phyloP scores from a whole-genome alignment of 331 rosid genomes.

The Ulmus americana region DNA sequence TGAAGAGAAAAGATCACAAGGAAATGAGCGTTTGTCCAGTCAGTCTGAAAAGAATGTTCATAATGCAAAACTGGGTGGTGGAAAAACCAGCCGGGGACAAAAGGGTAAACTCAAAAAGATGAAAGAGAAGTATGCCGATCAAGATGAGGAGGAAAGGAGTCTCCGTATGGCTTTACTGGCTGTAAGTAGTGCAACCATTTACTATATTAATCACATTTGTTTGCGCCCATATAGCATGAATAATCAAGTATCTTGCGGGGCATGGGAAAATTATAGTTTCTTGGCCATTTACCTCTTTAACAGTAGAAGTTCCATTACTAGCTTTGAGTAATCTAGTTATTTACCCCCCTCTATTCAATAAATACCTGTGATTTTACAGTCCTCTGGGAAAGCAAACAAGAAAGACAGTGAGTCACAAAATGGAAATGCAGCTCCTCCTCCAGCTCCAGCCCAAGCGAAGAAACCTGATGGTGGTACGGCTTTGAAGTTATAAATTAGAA shows the following conservation, averaged over 20 bases:
- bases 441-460: constrained; percentile 30
- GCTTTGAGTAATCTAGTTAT: neutral
- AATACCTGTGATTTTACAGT: constrained; percentile 40
- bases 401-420: constrained; percentile 37
- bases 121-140: constrained; percentile 92
- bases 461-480: constrained; percentile 39
- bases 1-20: constrained; percentile 32
- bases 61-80: constrained; percentile 50
- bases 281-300: neutral
- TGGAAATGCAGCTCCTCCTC: constrained; percentile 24
- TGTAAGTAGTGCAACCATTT: constrained; percentile 49
- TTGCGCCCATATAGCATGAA: neutral
- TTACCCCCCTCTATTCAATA: neutral
- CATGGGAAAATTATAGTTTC: neutral
- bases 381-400: constrained; percentile 71
- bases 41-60: constrained; percentile 43
- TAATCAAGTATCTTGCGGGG: neutral
- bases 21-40: constrained; percentile 32
- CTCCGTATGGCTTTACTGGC: constrained; percentile 96
- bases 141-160: constrained; percentile 95
- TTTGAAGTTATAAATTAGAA: constrained; percentile 1
- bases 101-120: constrained; percentile 81
- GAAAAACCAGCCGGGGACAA: constrained; percentile 79
- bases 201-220: neutral
- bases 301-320: constrained; percentile 6